Evolutionary conservation across 139 green algal genomes (phyloP), one percentile per base, ranked within the genome.

Genomic region (Choricystis sp.): DNA sequence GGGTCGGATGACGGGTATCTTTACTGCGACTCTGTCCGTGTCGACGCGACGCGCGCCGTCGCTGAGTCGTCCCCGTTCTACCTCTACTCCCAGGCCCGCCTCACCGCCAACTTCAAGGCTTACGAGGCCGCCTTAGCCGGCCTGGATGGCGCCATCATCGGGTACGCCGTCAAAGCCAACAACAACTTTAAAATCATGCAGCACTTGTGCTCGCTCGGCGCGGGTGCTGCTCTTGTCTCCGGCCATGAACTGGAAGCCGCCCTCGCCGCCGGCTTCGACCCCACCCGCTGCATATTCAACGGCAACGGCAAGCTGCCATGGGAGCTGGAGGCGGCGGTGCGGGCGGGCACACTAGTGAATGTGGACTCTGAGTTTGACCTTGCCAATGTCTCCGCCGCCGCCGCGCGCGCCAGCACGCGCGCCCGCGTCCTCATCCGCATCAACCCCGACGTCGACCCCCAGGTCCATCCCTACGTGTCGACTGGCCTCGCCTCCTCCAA

Each of bases 111-210:
- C 76, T 90, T 84, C 74, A 27, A 68, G 27, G 83, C 91, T 3
- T 98, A 98, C 72, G 49, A 79, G 62, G 65, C 77, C 24, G 91
- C 91, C 5, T 74, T 98, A 49, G 62, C 85, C 62, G 91, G 85
- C 14, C 70, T 98, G 40, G 73, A 87, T 56, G n/a, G n/a, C n/a
- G 81, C 70, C 31, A 90, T 97, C 68, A 88, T 97, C 29, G 90
- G 91, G 29, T 98, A 98, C 66, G 91, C 91, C 0, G 80, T 98
- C 55, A 98, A 98, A 77, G 83, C 89, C 55, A 98, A 98, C 82
- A 98, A 97, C 81, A 98, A 98, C 78, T 64, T 97, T 24, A 72
- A 80, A 28, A 86, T 98, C 66, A 80, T 96, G 79, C 74, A 87
- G 72, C 78, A 91, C 67, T 77, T 95, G 57, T 79, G 65, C 68